Evolutionary conservation across 2,329 filamentous ascomycete species (phyloP), one percentile per base, ranked within the genome.

Genomic region (Chaetomium olivaceum): DNA sequence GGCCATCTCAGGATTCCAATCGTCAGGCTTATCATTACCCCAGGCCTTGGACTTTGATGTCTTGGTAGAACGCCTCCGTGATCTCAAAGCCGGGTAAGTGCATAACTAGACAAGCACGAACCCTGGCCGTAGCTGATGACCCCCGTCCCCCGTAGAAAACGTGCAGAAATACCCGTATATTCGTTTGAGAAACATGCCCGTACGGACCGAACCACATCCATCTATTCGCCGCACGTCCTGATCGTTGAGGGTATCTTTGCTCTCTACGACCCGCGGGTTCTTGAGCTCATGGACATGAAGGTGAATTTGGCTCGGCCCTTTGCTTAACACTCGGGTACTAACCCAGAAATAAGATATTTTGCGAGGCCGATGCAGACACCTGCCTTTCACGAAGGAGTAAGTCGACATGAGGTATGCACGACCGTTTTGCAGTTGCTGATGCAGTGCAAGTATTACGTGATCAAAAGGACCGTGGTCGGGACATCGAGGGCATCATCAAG

Each of bases 181-280:
- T 99, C 95, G 0, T 99, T 99, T 77, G 87, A 92, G 71, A 91
- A 97, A 75, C 95, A 99, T 78, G 87, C 91, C 68, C 87, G 95
- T 57, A 77, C 93, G 57, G 83, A 89, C 12, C 83, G 91, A 70
- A 96, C 93, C 0, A 96, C 91, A 0, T 89, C 91, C 0, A 92
- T 99, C 67, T 99, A 99, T 76, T 98, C 95, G 4, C 95, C 95
- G 1, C 95, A 97, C 77, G 95, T 99, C 27, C 82, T 99, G 29
- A 93, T 99, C 56, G 80, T 99, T 16, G 95, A 99, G 81, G 95
- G 95, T 23, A 99, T 99, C 33, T 92, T 99, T 78, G 95, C 95
- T 8, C 82, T 99, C 14, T 93, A 97, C 74, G 95, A 99, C 74
- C 87, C 86, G 27, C 86, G 94, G 66, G 89, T 99, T 4, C 80